Evolutionary conservation across 805 yeast species (phyloP), one percentile per base, ranked within the genome.

Genomic region (Candida sanyiensis): DNA sequence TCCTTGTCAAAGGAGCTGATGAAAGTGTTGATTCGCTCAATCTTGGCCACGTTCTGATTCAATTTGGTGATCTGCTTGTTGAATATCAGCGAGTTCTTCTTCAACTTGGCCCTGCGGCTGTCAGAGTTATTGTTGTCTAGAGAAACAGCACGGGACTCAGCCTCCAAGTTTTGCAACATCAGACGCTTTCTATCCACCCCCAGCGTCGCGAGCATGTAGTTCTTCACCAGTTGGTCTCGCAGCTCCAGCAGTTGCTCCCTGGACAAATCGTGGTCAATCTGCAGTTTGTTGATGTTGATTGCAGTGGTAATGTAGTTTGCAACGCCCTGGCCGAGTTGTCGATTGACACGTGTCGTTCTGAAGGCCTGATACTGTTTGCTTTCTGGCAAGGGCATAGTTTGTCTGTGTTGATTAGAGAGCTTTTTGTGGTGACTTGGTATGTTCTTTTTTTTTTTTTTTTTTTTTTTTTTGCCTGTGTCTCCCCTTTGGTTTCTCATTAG

Each of bases 371-470:
- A n/a, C n/a, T n/a, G n/a, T n/a, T n/a, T n/a, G n/a, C n/a, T 33
- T 3, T 15, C 26, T 11, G 43, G 43, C 7, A 39, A 28, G 15
- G 43, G 43, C 43, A 39, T 39, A n/a, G n/a, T n/a, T n/a, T n/a
- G n/a, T n/a, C n/a, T n/a, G n/a, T n/a, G n/a, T n/a, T n/a, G n/a
- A n/a, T n/a, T n/a, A n/a, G n/a, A n/a, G n/a, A n/a, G n/a, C n/a
- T n/a, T n/a, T n/a, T n/a, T n/a, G n/a, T n/a, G n/a, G n/a, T n/a
- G n/a, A n/a, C n/a, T n/a, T n/a, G n/a, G n/a, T 15, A 4, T 27
- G n/a, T 12, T 18, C 7, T 32, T 19, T 32, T n/a, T 6, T 12
- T 32, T 7, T 28, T 13, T 22, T 19, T 15, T 15, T 32, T 13
- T 7, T 24, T 21, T 7, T 19, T 9, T 5, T 25, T 15, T 10